Evolutionary conservation across 805 yeast genomes (phyloP), one percentile per base, ranked within the genome.

Genomic region (Saturnispora gosingensis): DNA sequence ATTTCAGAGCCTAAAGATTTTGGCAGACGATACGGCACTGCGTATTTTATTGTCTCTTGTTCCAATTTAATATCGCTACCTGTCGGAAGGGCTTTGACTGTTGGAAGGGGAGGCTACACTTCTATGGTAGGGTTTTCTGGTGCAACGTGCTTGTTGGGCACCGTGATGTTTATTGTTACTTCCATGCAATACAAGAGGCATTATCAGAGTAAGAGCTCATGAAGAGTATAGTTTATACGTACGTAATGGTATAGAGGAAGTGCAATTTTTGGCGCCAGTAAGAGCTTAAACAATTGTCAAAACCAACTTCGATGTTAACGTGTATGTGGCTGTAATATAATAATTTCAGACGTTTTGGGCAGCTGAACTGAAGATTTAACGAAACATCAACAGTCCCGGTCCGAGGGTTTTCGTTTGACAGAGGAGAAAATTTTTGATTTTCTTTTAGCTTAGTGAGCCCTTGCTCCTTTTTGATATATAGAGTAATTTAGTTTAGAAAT

Each of bases 21-120:
- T 59, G 91, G 91, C 15, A 80, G 78, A 57, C 66, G 84, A 28
- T 85, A 81, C 59, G 90, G 91, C 0, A 76, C 88, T 4, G 76
- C 82, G 53, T 83, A 82, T 62, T 80, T 74, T 51, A 68, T 70
- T 48, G 70, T 73, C 38, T 56, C 65, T 32, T 67, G 80, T 51
- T 69, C 75, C 15, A 68, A 72, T 32, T 65, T 80, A 28, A 70
- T 75, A 15, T 68, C 74, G 24, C 68, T 79, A 22, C 82, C 83
- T 2, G 66, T 74, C 20, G 75, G 79, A 38, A 60, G 58, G 38
- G 56, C 64, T 3, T 56, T 63, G 9, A 59, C 67, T 2, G 76
- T 59, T 9, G 59, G 68, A 1, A 40, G 49, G 3, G 56, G 56
- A 3, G 68, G 65, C 6, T 66, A 62, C 50, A 49, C 63, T 50